Conservation (phyloP, 176 grass and related monocot species). For the Raddia distichophylla region DNA sequence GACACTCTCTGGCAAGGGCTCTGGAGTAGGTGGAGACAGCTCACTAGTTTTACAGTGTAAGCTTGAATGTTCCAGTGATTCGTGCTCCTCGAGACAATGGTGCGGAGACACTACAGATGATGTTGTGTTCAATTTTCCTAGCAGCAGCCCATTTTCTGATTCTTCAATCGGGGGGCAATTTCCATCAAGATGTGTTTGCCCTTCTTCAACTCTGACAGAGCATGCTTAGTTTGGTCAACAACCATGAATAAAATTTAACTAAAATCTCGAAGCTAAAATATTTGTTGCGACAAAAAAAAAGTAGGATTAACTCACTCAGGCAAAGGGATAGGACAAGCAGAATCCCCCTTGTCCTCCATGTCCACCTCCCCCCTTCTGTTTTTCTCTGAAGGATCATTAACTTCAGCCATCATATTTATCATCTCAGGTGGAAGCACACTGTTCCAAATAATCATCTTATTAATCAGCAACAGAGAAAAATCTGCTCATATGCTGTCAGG, state of each 20-base stretch:
- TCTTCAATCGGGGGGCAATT: slow-evolving; percentile 36
- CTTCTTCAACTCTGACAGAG: slow-evolving; percentile 42
- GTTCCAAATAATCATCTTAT: slow-evolving; percentile 51
- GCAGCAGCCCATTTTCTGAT: slow-evolving; percentile 35
- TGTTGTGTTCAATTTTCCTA: slow-evolving; percentile 40
- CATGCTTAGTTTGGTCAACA: slow-evolving; percentile 39
- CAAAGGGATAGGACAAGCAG: slow-evolving; percentile 23
- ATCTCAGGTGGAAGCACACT: slow-evolving; percentile 70
- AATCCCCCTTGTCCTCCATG: slow-evolving; percentile 13
- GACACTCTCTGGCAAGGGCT: slow-evolving; percentile 42
- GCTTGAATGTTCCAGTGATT: slow-evolving; percentile 6
- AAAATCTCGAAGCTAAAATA: slow-evolving; percentile 12
- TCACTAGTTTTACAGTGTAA: slow-evolving; percentile 26
- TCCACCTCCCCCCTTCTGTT: slow-evolving; percentile 38
- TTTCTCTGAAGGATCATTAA: slow-evolving; percentile 32
- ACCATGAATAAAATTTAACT: slow-evolving; percentile 26
- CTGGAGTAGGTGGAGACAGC: slow-evolving; percentile 44
- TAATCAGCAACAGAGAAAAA: slow-evolving; percentile 36
- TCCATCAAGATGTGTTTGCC: slow-evolving; percentile 2
- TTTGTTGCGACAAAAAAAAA: slow-evolving; percentile 12
- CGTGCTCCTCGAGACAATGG: slow-evolving; percentile 11
- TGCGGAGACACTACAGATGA: slow-evolving; percentile 9
- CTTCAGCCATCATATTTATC: slow-evolving; percentile 58
- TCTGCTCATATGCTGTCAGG: slow-evolving; percentile 18
- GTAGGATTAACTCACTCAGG: slow-evolving; percentile 45